Base-by-base conservation (phyloP, 1,284 basidiomycete species). In the Mycena citricolor region DNA sequence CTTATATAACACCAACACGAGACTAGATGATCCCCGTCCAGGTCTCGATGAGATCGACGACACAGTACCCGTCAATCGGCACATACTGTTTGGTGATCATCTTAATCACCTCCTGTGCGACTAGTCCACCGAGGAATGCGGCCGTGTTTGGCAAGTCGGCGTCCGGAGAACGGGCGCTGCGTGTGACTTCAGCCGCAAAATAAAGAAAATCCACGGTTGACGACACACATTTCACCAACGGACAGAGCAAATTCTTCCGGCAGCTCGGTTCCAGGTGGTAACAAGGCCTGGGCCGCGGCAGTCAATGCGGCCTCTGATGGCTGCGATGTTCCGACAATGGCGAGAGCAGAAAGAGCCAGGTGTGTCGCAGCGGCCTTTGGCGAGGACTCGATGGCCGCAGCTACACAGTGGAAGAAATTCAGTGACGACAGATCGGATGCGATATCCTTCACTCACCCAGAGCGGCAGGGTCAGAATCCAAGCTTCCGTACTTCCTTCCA, bases 31-130 rank as follows among this genome's bases (percentile, higher is more conserved):
- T 66, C 13, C 83, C 84, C 8, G 88, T 90, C 79, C 79, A 85
- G 23, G 79, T 81, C 49, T 86, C 83, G 38, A 98, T 80, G 48
- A 97, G 76, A 68, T 99, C 94, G 41, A 95, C 74, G 20, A 93
- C 73, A 54, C 88, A 91, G 50, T 86, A 87, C 16, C 93, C 91
- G 57, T 89, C 83, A 45, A 97, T 77, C 2, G 95, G 95, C 16
- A 93, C 76, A 64, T 99, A 99, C 67, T 99, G 97, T 60, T 84
- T 85, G 49, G 95, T 98, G 57, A 97, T 86, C 65, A 98, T 77
- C 76, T 99, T 99, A 77, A 99, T 98, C 6, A 85, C 83, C 66
- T 99, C 97, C 58, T 99, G 97, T n/a, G 93, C 93, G 20, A 94
- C 88, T 14, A 99, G 66, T 1, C 95, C 97, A 12, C 97, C 97